Evolutionary conservation across 345 rosid species (phyloP).

Genomic region (Pistacia vera): DNA sequence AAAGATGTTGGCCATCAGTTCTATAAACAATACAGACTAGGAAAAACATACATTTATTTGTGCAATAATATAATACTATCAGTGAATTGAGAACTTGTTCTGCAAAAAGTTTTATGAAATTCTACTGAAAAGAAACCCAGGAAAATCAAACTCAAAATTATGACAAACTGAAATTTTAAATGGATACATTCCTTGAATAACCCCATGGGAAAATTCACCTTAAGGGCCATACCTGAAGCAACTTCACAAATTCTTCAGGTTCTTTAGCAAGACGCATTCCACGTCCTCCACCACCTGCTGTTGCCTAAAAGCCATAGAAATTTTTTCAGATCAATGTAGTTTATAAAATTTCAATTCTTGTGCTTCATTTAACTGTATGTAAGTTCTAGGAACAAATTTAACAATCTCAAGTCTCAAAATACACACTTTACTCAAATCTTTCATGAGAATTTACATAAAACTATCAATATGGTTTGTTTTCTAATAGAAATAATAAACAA

Average conservation of each 20-base stretch:
- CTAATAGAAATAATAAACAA: too few relatives aligned
- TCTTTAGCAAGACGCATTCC: constrained; percentile 99
- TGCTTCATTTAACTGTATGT: background rate
- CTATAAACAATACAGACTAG: background rate
- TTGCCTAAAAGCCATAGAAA: constrained; percentile 60
- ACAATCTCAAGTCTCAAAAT: background rate
- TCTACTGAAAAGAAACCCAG: too few relatives aligned
- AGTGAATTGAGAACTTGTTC: too few relatives aligned
- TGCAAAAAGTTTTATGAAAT: too few relatives aligned
- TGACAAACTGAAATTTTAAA: background rate
- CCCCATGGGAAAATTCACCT: constrained; percentile 11
- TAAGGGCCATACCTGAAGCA: constrained; percentile 68
- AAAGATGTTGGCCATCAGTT: background rate
- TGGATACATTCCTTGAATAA: constrained; percentile 1
- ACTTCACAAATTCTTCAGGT: constrained; percentile 92
- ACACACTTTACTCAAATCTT: background rate
- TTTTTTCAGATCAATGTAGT: background rate
- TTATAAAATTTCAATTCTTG: background rate
- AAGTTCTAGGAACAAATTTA: background rate
- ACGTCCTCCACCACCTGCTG: constrained; percentile 99
- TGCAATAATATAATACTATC: too few relatives aligned
- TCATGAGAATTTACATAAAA: background rate
- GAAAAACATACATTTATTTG: too few relatives aligned
- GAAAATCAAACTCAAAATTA: too few relatives aligned
- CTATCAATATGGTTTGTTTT: too few relatives aligned